A percentile compares a stretch with the other conserved stretches of the same genome.
Evolutionary conservation across 495 filamentous ascomycete genomes (phyloP).

Genomic region (Beverwykella pulmonaria): DNA sequence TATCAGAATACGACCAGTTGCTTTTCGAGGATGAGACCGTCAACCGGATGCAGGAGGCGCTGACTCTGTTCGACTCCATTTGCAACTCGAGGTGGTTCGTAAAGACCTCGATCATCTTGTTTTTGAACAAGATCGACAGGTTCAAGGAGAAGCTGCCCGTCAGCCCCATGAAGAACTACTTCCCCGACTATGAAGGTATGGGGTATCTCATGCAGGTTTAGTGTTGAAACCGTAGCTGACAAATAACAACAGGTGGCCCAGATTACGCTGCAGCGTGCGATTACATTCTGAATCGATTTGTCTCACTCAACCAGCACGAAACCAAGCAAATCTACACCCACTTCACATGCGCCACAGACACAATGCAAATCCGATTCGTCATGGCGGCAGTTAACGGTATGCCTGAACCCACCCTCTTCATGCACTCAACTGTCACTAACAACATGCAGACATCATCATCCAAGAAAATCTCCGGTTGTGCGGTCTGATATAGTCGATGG

Average conservation of each 20-base stretch:
- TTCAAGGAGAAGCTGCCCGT: conserved; percentile 83
- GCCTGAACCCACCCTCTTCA: conserved; percentile 37
- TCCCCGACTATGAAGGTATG: conserved; percentile 75
- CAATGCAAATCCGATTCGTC: conserved; percentile 94
- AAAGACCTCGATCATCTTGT: conserved; percentile 92
- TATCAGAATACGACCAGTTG: conserved; percentile 97
- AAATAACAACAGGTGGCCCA: conserved; percentile 60
- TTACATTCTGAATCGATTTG: conserved; percentile 96
- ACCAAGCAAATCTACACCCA: conserved; percentile 99
- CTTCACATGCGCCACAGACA: conserved; percentile 98
- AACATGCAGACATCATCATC: conserved; percentile 88
- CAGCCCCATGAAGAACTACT: conserved; percentile 84
- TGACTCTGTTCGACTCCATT: conserved; percentile 97
- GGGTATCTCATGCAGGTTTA: not conserved
- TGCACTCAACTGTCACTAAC: conserved; percentile 17
- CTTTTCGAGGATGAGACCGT: conserved; percentile 96
- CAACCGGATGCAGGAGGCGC: conserved; percentile 99
- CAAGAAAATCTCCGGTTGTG: conserved; percentile 98
- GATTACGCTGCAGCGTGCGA: conserved; percentile 93
- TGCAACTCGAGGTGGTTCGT: conserved; percentile 98
- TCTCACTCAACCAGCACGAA: conserved; percentile 97
- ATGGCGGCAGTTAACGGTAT: conserved; percentile 99
- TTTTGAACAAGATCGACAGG: conserved; percentile 98
- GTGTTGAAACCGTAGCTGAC: conserved; percentile 20
- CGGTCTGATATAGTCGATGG: conserved; percentile 78